Base-by-base conservation (phyloP, 1,284 basidiomycete species). In the Boletellus sp. region DNA sequence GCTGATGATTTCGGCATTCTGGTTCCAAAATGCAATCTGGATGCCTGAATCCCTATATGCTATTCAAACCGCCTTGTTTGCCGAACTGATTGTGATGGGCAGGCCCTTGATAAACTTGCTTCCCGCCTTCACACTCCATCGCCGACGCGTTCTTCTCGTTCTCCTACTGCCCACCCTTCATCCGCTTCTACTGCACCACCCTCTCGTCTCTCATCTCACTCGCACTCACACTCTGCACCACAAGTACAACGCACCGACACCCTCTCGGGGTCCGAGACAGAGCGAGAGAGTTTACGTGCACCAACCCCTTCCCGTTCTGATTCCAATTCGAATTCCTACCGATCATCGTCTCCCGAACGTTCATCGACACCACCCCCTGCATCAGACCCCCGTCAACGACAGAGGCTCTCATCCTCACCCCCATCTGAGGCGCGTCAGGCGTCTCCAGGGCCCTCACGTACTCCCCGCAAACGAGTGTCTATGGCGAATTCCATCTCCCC, bases 241-340 rank as follows among this genome's bases (percentile, higher is more conserved):
- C 50, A 49, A 27, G 33, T 52, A 49, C 55, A 54, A 51, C 49
- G 54, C 22, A 57, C 43, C 38, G 69, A 70, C 20, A 58, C 63
- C n/a, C 76, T 75, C 39, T 87, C 85, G 20, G 86, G 85, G 32
- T 87, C 84, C 2, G 86, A 87, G 61, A 88, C 85, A 0, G 85
- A 88, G 64, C 77, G 84, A 27, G 86, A 87, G 64, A 75, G 74
- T 45, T 59, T 68, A 38, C 65, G 67, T 41, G 60, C 59, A 16
- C 67, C 59, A 36, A 67, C 50, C 33, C 52, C 60, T 52, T 49
- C 66, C n/a, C 58, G 53, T 43, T 66, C 63, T 9, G 58, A 59
- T 16, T 62, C 70, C 13, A 56, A 66, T 49, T 62, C 70, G 11
- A 56, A 66, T 48, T 61, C 53, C 19, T 63, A 64, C 40, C 61